Evolutionary conservation across 208 protist species (phyloP).

Genomic region (Trypanosoma boissoni): DNA sequence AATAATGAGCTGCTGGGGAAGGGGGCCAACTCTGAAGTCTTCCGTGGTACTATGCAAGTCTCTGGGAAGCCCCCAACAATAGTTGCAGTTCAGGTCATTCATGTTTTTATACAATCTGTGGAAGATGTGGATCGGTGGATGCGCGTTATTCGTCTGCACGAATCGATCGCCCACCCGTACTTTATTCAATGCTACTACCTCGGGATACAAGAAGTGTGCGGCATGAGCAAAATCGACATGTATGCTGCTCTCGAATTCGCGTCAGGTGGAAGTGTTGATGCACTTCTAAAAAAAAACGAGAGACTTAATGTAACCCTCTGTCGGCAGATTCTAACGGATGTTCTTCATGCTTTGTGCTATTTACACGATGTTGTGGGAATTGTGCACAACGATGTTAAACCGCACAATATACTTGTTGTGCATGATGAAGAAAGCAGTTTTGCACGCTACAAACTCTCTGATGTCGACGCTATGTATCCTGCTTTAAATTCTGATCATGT

Average conservation of each 20-base stretch:
- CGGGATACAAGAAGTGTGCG: background rate
- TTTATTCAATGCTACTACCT: slow-evolving; percentile 19
- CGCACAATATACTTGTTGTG: slow-evolving; percentile 77
- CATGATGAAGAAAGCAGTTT: slow-evolving; percentile 4
- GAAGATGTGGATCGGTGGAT: slow-evolving; percentile 24
- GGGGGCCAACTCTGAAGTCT: slow-evolving; percentile 20
- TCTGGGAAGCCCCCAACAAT: background rate
- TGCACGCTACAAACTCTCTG: slow-evolving; percentile 53
- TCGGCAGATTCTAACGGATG: slow-evolving; percentile 35
- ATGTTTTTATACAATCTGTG: background rate
- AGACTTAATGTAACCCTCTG: slow-evolving; percentile 23
- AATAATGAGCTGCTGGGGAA: slow-evolving; percentile 13
- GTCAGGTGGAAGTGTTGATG: slow-evolving; percentile 21
- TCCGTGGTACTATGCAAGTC: slow-evolving; percentile 14
- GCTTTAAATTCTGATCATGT: background rate
- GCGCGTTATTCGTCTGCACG: slow-evolving; percentile 6
- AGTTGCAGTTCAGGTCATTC: slow-evolving; percentile 17
- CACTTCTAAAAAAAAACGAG: slow-evolving; percentile 22
- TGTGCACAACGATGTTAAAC: slow-evolving; percentile 86
- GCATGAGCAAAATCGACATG: slow-evolving; percentile 5
- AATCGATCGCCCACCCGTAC: slow-evolving; percentile 7
- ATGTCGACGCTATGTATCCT: slow-evolving; percentile 36
- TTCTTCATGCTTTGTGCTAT: slow-evolving; percentile 42
- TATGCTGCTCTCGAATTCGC: slow-evolving; percentile 24
- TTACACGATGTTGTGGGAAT: slow-evolving; percentile 44